Evolutionary conservation across 176 grass and related monocot genomes (phyloP).

Genomic region (Triticum turgidum): DNA sequence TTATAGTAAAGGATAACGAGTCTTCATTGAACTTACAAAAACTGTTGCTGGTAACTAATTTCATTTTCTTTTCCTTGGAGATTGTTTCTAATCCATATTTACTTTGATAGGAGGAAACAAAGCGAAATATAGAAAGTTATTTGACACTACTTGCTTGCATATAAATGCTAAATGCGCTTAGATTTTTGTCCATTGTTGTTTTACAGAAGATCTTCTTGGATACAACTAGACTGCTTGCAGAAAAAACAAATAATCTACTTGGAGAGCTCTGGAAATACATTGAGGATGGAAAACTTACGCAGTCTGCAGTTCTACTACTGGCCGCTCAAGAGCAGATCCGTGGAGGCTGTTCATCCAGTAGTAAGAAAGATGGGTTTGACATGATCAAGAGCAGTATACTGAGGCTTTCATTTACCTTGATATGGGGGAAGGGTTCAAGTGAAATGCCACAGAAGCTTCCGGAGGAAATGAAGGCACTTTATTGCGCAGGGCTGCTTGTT

Average conservation of each 20-base stretch:
- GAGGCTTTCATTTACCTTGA: background rate
- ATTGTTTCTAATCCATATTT: background rate
- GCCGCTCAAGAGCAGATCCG: background rate
- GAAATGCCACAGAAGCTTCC: background rate
- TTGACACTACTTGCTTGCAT: background rate
- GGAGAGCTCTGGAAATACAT: background rate
- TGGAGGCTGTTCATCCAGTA: background rate
- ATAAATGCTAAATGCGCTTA: background rate
- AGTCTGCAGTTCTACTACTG: background rate
- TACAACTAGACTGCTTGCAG: constrained; percentile 8
- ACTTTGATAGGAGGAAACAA: background rate
- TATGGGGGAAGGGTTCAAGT: background rate
- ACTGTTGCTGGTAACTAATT: background rate
- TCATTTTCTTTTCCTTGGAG: background rate
- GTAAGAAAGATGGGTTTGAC: constrained; percentile 11
- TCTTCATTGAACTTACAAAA: background rate
- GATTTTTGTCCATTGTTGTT: background rate
- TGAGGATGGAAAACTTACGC: background rate
- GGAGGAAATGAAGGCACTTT: background rate
- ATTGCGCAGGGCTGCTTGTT: constrained; percentile 4
- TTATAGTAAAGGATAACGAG: background rate
- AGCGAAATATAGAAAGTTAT: background rate
- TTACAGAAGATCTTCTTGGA: constrained; percentile 20
- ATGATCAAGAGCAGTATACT: background rate
- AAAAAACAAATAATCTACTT: constrained; percentile 5